Conservation (phyloP, 805 yeast species). For the Allodekkera sacchari region DNA sequence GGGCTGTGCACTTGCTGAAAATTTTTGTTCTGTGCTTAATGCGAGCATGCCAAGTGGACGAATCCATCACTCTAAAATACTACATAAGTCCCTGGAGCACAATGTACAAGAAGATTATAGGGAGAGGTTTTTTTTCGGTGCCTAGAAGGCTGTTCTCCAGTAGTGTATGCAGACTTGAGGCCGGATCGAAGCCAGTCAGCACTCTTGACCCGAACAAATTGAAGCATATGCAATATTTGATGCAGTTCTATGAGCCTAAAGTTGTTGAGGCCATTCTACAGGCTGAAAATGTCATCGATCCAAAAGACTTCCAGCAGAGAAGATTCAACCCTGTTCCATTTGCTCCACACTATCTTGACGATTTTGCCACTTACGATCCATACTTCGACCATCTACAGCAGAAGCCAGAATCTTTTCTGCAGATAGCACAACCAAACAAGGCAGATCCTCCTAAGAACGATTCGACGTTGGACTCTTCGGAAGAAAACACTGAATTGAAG, state of each 20-base stretch:
- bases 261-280: slow-evolving; percentile 72
- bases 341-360: slow-evolving; percentile 66
- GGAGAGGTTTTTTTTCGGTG: too few relatives aligned
- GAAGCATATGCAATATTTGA: slow-evolving; percentile 45
- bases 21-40: too few relatives aligned
- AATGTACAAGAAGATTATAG: too few relatives aligned
- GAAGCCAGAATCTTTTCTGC: slow-evolving; percentile 14
- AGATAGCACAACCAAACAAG: slow-evolving; percentile 18
- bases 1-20: too few relatives aligned
- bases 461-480: slow-evolving; percentile 14
- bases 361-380: slow-evolving; percentile 62
- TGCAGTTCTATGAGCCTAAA: slow-evolving; percentile 75
- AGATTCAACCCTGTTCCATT: slow-evolving; percentile 40
- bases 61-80: too few relatives aligned
- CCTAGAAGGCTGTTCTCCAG: too few relatives aligned
- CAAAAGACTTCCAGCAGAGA: slow-evolving; percentile 45
- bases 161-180: slow-evolving; percentile 46
- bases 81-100: too few relatives aligned
- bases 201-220: slow-evolving; percentile 18
- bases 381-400: slow-evolving; percentile 56
- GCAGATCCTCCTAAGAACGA: slow-evolving; percentile 17
- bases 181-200: slow-evolving; percentile 20
- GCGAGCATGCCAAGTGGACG: too few relatives aligned
- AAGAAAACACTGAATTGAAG: slow-evolving; percentile 17
- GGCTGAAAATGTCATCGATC: slow-evolving; percentile 69